Conservation (phyloP, 2,329 filamentous ascomycete genomes). For the Alternaria novae-zelandiae region DNA sequence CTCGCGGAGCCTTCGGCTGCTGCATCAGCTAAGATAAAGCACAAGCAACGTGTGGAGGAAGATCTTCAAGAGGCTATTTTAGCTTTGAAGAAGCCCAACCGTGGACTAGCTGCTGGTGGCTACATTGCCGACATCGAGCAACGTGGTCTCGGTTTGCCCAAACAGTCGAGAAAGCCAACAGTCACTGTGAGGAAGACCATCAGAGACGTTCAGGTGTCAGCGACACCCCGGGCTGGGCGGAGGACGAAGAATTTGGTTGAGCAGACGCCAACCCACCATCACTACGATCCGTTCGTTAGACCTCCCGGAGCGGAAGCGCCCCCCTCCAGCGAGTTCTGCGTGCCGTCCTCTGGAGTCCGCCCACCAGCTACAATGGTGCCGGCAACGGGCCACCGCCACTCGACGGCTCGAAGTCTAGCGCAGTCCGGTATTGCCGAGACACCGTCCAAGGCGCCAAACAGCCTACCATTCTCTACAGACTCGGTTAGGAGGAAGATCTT, state of each 20-base stretch:
- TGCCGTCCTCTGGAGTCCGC: conserved; percentile 51
- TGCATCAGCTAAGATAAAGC: conserved; percentile 65
- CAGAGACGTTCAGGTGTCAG: conserved; percentile 50
- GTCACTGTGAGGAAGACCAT: conserved; percentile 35
- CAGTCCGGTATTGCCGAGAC: conserved; percentile 49
- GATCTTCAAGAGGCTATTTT: conserved; percentile 77
- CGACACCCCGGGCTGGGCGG: conserved; percentile 50
- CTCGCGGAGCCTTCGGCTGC: conserved; percentile 60
- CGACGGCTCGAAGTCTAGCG: conserved; percentile 37
- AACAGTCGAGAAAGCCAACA: conserved; percentile 38
- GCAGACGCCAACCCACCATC: conserved; percentile 38
- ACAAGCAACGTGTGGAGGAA: conserved; percentile 70
- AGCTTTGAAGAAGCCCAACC: conserved; percentile 76
- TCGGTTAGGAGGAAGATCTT: conserved; percentile 38
- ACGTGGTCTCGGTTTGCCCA: conserved; percentile 47
- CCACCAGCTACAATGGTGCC: conserved; percentile 33
- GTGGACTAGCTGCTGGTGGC: conserved; percentile 70
- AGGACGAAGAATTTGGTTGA: conserved; percentile 42
- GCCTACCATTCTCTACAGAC: conserved; percentile 35
- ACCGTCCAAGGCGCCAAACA: conserved; percentile 49
- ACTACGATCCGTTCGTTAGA: conserved; percentile 31
- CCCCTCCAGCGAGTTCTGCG: conserved; percentile 40
- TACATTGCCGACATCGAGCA: conserved; percentile 72
- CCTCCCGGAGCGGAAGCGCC: conserved; percentile 22
- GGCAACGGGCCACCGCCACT: conserved; percentile 36